phyloP scores from a whole-genome alignment of 2,329 filamentous ascomycete genomes.

The Talaromyces marneffei region DNA sequence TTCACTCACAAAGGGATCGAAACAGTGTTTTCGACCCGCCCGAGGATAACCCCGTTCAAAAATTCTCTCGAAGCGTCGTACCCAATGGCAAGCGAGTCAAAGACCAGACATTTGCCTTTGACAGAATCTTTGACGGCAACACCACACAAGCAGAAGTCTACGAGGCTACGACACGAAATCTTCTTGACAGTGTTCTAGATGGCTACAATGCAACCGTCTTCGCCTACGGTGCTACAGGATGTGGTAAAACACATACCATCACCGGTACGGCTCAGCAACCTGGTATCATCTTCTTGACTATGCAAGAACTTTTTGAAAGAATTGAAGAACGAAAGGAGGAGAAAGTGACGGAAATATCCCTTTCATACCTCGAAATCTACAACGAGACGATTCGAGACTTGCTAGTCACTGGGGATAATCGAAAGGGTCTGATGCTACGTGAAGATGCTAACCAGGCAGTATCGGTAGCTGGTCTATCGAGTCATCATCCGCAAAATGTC shows the following conservation, averaged over 20 bases:
- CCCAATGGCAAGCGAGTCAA: conserved; percentile 86
- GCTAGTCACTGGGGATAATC: conserved; percentile 76
- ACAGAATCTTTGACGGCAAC: conserved; percentile 94
- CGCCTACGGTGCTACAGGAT: conserved; percentile 94
- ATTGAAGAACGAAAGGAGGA: conserved; percentile 81
- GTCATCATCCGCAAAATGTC: conserved; percentile 83
- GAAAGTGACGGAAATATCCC: conserved; percentile 80
- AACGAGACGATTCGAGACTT: conserved; percentile 97
- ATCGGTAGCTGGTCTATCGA: conserved; percentile 82
- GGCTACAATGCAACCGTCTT: conserved; percentile 99
- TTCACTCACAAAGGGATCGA: neutral
- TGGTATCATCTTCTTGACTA: conserved; percentile 96
- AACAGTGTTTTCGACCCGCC: conserved; percentile 90
- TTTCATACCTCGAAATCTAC: conserved; percentile 97
- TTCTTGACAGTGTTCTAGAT: conserved; percentile 93
- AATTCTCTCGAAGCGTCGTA: conserved; percentile 75
- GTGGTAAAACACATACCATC: conserved; percentile 98
- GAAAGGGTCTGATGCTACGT: conserved; percentile 79
- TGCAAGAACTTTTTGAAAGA: conserved; percentile 97
- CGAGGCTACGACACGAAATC: conserved; percentile 78
- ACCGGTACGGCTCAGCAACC: conserved; percentile 86
- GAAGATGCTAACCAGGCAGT: conserved; percentile 93
- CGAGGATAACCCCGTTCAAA: conserved; percentile 86
- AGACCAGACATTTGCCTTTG: conserved; percentile 95
- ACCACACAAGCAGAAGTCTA: conserved; percentile 89